Conservation (phyloP, 2,329 filamentous ascomycete genomes). For the Aspergillus tamarii region DNA sequence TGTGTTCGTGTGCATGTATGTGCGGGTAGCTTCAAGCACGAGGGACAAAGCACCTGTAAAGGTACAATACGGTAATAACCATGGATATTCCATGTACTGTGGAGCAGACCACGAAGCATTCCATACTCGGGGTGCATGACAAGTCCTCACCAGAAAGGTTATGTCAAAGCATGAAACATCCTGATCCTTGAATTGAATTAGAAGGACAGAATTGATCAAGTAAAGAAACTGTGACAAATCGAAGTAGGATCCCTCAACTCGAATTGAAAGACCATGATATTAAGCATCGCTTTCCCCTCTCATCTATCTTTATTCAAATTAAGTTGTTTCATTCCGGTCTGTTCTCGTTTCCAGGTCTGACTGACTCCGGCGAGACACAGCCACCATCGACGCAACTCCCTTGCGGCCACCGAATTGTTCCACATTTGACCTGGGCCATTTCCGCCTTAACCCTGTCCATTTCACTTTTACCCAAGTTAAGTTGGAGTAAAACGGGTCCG, state of each 20-base stretch:
- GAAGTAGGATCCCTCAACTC: not conserved
- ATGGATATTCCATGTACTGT: conserved; percentile 8
- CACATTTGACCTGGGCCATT: conserved; percentile 6
- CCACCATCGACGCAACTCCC: conserved; percentile 9
- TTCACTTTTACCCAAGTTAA: conserved; percentile 7
- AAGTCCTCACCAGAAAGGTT: conserved; percentile 1
- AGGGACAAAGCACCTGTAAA: conserved; percentile 3
- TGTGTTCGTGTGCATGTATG: not conserved
- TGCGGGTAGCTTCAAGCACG: conserved; percentile 4
- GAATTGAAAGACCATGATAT: not conserved
- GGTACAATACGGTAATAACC: conserved; percentile 6
- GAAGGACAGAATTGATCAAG: not conserved
- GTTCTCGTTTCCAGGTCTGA: conserved; percentile 1
- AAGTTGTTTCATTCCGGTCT: not conserved
- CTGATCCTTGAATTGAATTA: not conserved
- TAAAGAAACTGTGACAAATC: not conserved
- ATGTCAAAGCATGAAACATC: not conserved
- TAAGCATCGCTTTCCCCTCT: not conserved
- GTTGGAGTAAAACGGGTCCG: conserved; percentile 5
- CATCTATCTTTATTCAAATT: not conserved
- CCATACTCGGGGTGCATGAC: conserved; percentile 7
- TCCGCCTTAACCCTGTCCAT: conserved; percentile 6
- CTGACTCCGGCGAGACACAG: conserved; percentile 1
- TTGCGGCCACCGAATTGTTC: conserved; percentile 20
- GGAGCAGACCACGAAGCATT: conserved; percentile 9